Conservation (phyloP, 2,329 filamentous ascomycete species). For the Phymatotrichopsis omnivora region DNA sequence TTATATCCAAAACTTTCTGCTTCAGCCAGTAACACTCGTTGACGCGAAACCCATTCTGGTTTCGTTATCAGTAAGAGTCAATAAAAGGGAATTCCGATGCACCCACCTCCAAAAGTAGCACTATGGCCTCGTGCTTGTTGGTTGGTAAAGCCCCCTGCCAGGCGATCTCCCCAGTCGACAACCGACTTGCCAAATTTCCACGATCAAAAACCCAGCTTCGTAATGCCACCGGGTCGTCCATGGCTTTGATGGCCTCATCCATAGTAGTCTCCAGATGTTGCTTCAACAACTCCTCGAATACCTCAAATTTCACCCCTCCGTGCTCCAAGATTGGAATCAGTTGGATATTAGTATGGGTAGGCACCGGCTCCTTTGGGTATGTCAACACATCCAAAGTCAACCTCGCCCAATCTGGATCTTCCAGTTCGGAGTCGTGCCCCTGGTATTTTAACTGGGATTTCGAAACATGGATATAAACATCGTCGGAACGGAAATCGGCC, state of each 20-base stretch:
- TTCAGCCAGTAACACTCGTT: conserved; percentile 42
- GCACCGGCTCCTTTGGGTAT: conserved; percentile 40
- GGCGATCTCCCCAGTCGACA: neutral
- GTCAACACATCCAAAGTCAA: conserved; percentile 56
- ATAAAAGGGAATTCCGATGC: neutral
- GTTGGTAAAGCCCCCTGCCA: conserved; percentile 30
- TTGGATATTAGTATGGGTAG: conserved; percentile 54
- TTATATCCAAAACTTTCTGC: conserved; percentile 40
- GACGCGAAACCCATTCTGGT: conserved; percentile 47
- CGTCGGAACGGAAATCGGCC: conserved; percentile 53
- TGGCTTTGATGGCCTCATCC: conserved; percentile 42
- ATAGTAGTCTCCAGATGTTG: conserved; percentile 46
- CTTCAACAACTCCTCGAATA: conserved; percentile 43
- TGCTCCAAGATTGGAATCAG: conserved; percentile 59
- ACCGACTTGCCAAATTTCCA: conserved; percentile 9
- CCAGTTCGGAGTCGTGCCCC: conserved; percentile 40
- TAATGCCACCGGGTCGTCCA: conserved; percentile 44
- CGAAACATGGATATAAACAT: conserved; percentile 24
- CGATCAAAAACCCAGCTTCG: conserved; percentile 31
- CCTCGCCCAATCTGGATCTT: conserved; percentile 38
- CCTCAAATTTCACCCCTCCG: conserved; percentile 41
- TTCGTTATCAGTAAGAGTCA: conserved; percentile 1
- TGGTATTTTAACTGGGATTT: conserved; percentile 59
- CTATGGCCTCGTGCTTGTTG: conserved; percentile 39
- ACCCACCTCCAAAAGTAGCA: conserved; percentile 44